These are phyloP conservation scores for Puccinia coronata DNA, from an alignment of 1,284 basidiomycete genomes.

Conservation along the genomic window DNA sequence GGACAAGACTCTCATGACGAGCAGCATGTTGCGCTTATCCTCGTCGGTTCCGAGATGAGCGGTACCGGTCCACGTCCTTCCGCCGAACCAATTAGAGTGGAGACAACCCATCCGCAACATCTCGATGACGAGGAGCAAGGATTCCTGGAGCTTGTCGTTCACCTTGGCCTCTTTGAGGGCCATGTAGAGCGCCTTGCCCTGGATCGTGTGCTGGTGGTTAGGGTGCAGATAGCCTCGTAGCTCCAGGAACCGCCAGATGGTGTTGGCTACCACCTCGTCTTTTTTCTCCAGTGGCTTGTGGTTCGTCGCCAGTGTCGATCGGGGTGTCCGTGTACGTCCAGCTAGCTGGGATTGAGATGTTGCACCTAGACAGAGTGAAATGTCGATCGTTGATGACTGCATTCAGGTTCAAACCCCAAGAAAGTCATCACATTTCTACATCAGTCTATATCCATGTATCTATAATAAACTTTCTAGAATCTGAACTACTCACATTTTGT, in stretches of 20 bases:
- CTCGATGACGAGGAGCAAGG: slow-evolving; percentile 88
- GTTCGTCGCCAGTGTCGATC: slow-evolving; percentile 35
- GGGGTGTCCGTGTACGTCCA: slow-evolving; percentile 65
- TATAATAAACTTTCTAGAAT: slow-evolving; percentile 40
- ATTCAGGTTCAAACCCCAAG: neutral
- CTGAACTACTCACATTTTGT: slow-evolving; percentile 74
- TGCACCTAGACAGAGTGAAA: slow-evolving; percentile 88
- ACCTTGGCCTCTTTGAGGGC: slow-evolving; percentile 75
- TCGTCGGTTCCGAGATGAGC: slow-evolving; percentile 86
- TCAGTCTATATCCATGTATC: slow-evolving; percentile 12
- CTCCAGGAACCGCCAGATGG: slow-evolving; percentile 96
- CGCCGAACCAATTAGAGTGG: slow-evolving; percentile 88
- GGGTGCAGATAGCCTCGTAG: slow-evolving; percentile 85
- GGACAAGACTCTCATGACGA: slow-evolving; percentile 93
- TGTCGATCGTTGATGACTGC: slow-evolving; percentile 94
- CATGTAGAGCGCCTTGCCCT: slow-evolving; percentile 70
- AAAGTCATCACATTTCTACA: neutral
- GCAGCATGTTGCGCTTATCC: slow-evolving; percentile 72
- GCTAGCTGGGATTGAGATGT: slow-evolving; percentile 77
- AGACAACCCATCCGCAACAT: slow-evolving; percentile 90
- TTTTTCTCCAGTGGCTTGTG: slow-evolving; percentile 80
- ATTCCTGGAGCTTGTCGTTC: slow-evolving; percentile 98
- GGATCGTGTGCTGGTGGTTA: slow-evolving; percentile 78
- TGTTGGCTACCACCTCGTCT: slow-evolving; percentile 96
- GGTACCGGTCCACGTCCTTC: slow-evolving; percentile 84